Percentiles rank a stretch among this genome's conserved stretches.
These are phyloP conservation scores for Pythium guiyangense DNA, from an alignment of 352 stramenopile species.

Conservation along the genomic window DNA sequence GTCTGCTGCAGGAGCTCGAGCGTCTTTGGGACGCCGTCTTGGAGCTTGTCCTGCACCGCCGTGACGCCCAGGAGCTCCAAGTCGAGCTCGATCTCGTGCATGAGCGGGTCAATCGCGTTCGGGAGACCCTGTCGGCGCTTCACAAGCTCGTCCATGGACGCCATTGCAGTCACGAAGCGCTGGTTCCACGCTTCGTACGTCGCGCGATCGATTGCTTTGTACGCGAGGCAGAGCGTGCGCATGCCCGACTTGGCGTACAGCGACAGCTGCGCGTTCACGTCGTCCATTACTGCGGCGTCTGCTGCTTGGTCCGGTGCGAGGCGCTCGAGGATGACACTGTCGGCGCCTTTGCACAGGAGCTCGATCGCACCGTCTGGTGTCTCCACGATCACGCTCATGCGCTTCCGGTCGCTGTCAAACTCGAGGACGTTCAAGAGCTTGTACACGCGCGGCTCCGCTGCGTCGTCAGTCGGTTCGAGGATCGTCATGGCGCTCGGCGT, in stretches of 20 bases:
- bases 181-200: constrained; percentile 60
- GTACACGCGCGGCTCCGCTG: constrained; percentile 53
- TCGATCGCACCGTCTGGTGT: constrained; percentile 50
- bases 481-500: constrained; percentile 56
- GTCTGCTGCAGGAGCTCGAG: constrained; percentile 82
- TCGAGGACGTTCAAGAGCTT: constrained; percentile 93
- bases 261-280: constrained; percentile 51
- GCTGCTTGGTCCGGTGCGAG: constrained; percentile 19
- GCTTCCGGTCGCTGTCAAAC: constrained; percentile 97
- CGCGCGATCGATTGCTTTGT: constrained; percentile 43
- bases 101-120: constrained; percentile 71
- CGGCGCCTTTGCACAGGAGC: constrained; percentile 74
- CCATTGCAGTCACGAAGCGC: constrained; percentile 44
- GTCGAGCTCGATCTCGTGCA: constrained; percentile 81
- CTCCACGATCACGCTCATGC: constrained; percentile 96
- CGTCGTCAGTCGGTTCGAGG: constrained; percentile 33
- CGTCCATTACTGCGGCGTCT: constrained; percentile 17
- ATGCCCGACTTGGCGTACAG: constrained; percentile 67
- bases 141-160: constrained; percentile 71
- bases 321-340: constrained; percentile 78
- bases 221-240: constrained; percentile 72
- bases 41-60: constrained; percentile 92
- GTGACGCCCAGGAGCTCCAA: constrained; percentile 83
- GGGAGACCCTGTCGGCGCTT: constrained; percentile 55
- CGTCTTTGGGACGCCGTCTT: constrained; percentile 86